These are phyloP conservation scores for Saccharum spontaneum DNA, from an alignment of 176 grass and related monocot species.

Conservation along the genomic window DNA sequence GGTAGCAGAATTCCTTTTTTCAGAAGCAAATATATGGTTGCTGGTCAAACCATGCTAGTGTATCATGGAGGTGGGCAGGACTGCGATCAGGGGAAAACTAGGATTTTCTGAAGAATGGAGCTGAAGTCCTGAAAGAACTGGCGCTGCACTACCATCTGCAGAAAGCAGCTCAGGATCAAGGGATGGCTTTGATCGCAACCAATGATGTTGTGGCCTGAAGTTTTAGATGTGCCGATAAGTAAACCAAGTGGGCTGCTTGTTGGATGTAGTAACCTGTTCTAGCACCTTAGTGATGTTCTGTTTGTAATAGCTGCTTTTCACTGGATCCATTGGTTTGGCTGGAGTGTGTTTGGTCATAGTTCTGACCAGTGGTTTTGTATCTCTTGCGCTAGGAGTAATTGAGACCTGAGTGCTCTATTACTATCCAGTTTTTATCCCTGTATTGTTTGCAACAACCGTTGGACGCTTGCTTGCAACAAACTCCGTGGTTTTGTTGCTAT, in stretches of 20 bases:
- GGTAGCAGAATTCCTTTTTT: not conserved
- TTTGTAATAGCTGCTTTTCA: not conserved
- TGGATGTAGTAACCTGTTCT: not conserved
- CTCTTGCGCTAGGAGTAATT: not conserved
- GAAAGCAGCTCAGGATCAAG: not conserved
- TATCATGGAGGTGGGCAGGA: not conserved
- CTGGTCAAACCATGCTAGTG: not conserved
- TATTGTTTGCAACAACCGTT: not conserved
- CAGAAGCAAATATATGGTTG: not conserved
- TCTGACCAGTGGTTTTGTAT: not conserved
- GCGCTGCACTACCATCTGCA: not conserved
- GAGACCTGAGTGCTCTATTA: not conserved
- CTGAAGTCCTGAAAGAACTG: not conserved
- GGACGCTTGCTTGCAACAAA: not conserved
- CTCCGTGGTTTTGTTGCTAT: not conserved
- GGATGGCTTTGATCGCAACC: not conserved
- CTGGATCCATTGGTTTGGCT: not conserved
- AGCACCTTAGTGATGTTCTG: not conserved
- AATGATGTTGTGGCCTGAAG: not conserved
- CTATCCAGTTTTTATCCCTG: not conserved
- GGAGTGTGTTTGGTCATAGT: not conserved
- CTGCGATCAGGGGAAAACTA: not conserved
- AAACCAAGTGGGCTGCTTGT: not conserved
- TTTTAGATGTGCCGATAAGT: not conserved
- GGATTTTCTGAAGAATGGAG: not conserved